These are phyloP conservation scores for Apiospora phragmitis DNA, from an alignment of 2,329 filamentous ascomycete species.

Conservation along the genomic window DNA sequence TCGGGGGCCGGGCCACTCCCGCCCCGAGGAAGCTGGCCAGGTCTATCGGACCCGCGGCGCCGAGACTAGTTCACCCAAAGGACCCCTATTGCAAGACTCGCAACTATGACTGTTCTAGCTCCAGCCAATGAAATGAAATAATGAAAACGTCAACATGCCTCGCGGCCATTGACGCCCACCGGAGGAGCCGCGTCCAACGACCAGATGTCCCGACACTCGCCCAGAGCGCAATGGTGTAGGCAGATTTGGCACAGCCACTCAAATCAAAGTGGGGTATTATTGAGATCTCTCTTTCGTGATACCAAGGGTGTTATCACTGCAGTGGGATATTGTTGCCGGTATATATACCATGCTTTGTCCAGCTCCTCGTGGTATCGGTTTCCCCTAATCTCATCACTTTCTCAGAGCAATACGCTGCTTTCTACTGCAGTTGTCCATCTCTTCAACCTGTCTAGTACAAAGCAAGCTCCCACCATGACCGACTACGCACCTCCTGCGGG, in stretches of 20 bases:
- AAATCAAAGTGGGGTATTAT: too few relatives aligned
- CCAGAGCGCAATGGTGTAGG: too few relatives aligned
- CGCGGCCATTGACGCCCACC: too few relatives aligned
- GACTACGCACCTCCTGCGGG: conserved; percentile 54
- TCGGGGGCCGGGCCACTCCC: background rate
- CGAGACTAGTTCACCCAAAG: background rate
- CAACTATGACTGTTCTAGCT: background rate
- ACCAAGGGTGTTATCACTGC: too few relatives aligned
- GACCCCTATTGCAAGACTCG: background rate
- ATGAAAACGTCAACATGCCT: too few relatives aligned
- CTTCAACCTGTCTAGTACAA: background rate
- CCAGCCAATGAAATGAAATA: background rate
- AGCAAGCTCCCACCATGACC: conserved; percentile 39
- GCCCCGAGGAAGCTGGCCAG: background rate
- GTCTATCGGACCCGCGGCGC: background rate
- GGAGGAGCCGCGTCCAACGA: too few relatives aligned
- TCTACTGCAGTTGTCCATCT: background rate
- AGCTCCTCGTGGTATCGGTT: background rate
- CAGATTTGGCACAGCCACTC: too few relatives aligned
- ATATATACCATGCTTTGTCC: background rate
- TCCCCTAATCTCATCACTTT: background rate
- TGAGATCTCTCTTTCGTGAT: too few relatives aligned
- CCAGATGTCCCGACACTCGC: too few relatives aligned
- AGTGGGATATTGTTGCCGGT: rapidly evolving
- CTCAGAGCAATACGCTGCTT: background rate